A percentile compares a stretch with the other conserved stretches of the same genome.
Evolutionary conservation across 805 yeast genomes (phyloP).

Genomic region (Phaffomyces antillensis): DNA sequence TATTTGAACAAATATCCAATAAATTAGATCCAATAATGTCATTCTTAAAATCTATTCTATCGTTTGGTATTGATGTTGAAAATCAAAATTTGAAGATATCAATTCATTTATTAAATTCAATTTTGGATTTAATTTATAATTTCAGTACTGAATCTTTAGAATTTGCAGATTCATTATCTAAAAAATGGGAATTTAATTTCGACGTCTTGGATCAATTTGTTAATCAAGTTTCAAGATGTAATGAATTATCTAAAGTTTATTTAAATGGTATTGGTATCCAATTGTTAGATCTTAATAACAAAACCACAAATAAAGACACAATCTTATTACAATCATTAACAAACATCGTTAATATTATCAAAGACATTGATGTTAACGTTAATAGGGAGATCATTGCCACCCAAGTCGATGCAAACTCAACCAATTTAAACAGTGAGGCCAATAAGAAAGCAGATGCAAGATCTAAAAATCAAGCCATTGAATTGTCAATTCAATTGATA

Average conservation of each 20-base stretch:
- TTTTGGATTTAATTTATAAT: conserved; percentile 53
- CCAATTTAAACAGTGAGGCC: conserved; percentile 27
- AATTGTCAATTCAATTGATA: conserved; percentile 65
- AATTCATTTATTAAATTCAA: conserved; percentile 39
- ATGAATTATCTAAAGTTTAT: conserved; percentile 28
- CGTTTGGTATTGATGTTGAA: conserved; percentile 24
- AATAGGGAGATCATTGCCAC: conserved; percentile 23
- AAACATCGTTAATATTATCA: conserved; percentile 21
- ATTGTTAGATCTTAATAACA: conserved; percentile 24
- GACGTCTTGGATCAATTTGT: conserved; percentile 10
- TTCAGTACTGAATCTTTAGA: conserved; percentile 52
- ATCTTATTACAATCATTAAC: conserved; percentile 21
- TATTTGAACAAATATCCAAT: conserved; percentile 35
- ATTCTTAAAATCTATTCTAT: conserved; percentile 23
- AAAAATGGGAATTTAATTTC: conserved; percentile 16
- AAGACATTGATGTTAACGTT: conserved; percentile 26
- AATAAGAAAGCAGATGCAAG: conserved; percentile 39
- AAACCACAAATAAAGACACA: conserved; percentile 7
- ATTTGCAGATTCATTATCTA: conserved; percentile 30
- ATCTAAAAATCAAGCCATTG: conserved; percentile 54
- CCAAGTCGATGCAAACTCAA: conserved; percentile 25
- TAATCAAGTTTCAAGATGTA: conserved; percentile 11
- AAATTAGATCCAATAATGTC: conserved; percentile 21
- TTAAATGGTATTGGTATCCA: conserved; percentile 33
- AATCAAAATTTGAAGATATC: conserved; percentile 27